These are phyloP conservation scores for Rhizomucor pusillus DNA, from an alignment of 371 early-diverging fungal species.

Conservation along the genomic window DNA sequence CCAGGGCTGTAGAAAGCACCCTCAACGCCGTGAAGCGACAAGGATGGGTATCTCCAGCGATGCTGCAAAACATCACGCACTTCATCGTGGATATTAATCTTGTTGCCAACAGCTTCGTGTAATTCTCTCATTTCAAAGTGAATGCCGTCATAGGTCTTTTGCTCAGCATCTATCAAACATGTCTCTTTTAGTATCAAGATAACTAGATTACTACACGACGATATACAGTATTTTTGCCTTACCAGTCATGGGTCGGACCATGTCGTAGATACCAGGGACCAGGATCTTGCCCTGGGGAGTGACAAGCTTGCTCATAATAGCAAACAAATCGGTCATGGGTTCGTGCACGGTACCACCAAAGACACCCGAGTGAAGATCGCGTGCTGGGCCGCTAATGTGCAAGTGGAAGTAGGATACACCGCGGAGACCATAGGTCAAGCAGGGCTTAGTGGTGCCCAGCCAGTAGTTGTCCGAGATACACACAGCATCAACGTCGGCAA, in stretches of 20 bases:
- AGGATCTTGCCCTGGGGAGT: conserved; percentile 84
- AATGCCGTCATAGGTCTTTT: conserved; percentile 77
- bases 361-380: conserved; percentile 95
- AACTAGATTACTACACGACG: too few species aligned
- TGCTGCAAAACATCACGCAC: conserved; percentile 81
- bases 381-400: conserved; percentile 75
- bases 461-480: conserved; percentile 98
- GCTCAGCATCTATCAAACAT: conserved; percentile 55
- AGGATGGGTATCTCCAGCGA: conserved; percentile 94
- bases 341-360: conserved; percentile 97
- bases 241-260: conserved; percentile 84
- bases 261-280: conserved; percentile 90
- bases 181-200: too few species aligned
- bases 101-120: conserved; percentile 76
- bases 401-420: conserved; percentile 91
- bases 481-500: conserved; percentile 88
- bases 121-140: conserved; percentile 82
- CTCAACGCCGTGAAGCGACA: conserved; percentile 96
- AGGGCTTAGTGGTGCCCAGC: conserved; percentile 94
- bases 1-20: conserved; percentile 94
- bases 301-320: conserved; percentile 84
- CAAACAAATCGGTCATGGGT: conserved; percentile 93
- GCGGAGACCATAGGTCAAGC: conserved; percentile 96
- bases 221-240: conserved; percentile 9
- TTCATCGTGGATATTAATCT: conserved; percentile 72